These are phyloP conservation scores for Penicillium argentinense DNA, from an alignment of 495 filamentous ascomycete genomes.

Conservation along the genomic window DNA sequence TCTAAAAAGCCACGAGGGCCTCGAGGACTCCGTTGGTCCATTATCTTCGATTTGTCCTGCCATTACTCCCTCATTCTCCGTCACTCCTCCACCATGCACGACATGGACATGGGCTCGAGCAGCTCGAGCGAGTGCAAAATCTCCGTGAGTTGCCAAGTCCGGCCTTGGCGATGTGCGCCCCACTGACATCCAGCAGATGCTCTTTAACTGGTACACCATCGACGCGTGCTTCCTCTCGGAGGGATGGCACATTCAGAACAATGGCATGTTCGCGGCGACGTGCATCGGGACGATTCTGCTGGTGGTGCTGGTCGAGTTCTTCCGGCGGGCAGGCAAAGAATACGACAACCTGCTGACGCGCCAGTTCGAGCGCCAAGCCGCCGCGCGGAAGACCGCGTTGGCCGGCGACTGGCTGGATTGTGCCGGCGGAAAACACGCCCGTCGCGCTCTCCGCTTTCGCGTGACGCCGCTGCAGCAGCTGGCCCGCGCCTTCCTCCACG, in stretches of 20 bases:
- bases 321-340: conserved; percentile 54
- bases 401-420: no score
- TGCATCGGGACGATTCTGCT: conserved; percentile 66
- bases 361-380: conserved; percentile 35
- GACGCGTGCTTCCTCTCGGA: conserved; percentile 64
- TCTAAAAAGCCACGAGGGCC: conserved; percentile 9
- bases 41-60: not conserved
- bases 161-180: conserved; percentile 1
- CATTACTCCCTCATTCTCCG: not conserved
- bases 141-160: conserved; percentile 21
- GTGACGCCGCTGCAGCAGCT: conserved; percentile 55
- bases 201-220: conserved; percentile 70
- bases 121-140: conserved; percentile 23
- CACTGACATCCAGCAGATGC: conserved; percentile 47
- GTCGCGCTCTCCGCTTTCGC: conserved; percentile 34
- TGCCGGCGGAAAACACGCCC: no score
- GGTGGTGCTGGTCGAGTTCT: conserved; percentile 58
- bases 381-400: conserved; percentile 12
- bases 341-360: conserved; percentile 58
- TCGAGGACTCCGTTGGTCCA: not conserved
- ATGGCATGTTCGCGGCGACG: conserved; percentile 60
- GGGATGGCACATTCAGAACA: conserved; percentile 60
- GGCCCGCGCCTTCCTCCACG: conserved; percentile 57
- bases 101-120: conserved; percentile 22
- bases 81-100: conserved; percentile 6